Percentiles rank a stretch among this genome's conserved stretches.
Evolutionary conservation across 148 eudicot genomes (phyloP).

Genomic region (Silene conica): DNA sequence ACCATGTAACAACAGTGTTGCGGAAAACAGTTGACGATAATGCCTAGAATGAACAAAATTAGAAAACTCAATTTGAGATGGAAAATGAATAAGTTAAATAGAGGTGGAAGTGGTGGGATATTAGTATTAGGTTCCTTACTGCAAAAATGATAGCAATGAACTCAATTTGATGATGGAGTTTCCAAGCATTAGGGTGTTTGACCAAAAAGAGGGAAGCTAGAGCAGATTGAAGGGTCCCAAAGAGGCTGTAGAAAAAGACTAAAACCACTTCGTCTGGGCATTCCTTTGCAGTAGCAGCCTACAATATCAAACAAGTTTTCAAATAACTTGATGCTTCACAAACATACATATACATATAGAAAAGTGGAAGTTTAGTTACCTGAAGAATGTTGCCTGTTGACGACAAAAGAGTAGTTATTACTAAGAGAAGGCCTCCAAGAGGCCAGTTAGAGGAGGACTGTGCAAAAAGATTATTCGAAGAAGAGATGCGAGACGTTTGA

Average conservation of each 20-base stretch:
- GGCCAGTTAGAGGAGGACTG: slow-evolving; percentile 40
- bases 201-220: slow-evolving; percentile 30
- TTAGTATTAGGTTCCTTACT: slow-evolving; percentile 36
- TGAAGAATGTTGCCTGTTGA: slow-evolving; percentile 47
- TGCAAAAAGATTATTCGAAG: slow-evolving; percentile 25
- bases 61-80: background rate
- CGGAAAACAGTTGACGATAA: slow-evolving; percentile 27
- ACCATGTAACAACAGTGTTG: slow-evolving; percentile 39
- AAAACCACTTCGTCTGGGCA: slow-evolving; percentile 42
- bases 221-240: slow-evolving; percentile 50
- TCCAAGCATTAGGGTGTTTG: slow-evolving; percentile 39
- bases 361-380: slow-evolving; percentile 22
- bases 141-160: slow-evolving; percentile 35
- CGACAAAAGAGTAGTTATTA: slow-evolving; percentile 31
- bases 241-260: slow-evolving; percentile 49
- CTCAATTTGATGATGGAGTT: slow-evolving; percentile 30
- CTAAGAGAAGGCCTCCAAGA: slow-evolving; percentile 48
- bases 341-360: no score
- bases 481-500: slow-evolving; percentile 12
- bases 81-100: background rate
- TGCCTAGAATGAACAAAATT: slow-evolving; percentile 26
- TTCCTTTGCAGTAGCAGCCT: slow-evolving; percentile 47
- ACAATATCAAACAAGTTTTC: background rate
- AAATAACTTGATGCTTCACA: no score
- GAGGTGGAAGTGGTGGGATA: no score